Evolutionary conservation across 331 rosid species (phyloP), one percentile per base, ranked within the genome.

Genomic region (Acacia pycnantha): DNA sequence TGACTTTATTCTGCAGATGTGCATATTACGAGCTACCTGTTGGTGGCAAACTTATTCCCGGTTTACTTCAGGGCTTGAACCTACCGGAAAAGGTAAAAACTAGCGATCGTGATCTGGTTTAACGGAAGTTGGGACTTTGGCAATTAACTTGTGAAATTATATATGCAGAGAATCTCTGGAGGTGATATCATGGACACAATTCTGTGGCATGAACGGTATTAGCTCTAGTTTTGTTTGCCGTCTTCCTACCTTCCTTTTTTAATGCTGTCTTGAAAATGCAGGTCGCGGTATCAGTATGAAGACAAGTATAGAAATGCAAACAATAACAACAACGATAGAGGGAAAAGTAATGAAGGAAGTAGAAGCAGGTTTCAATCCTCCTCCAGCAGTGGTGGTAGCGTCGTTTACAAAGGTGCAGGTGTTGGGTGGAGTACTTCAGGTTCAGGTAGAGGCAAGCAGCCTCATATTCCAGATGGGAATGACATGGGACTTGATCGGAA

Each of bases 61-160:
- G 78, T 41, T 50, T 73, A 50, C 88, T 82, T 48, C 27, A 44
- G 4, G 87, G 82, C 8, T 75, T 85, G 5, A 12, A 24, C 0
- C 19, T 35, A 56, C 85, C 90, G 2, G 10, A 18, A 1, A 82
- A 80, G 88, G 87, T 88, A 74, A 21, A 69, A 41, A n/a, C 5
- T 12, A 40, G 74, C 19, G 11, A 7, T 0, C 19, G 29, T 18
- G 2, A n/a, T 24, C 21, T 70, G 4, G 8, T 70, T 13, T 46
- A 70, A 41, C 74, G n/a, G 15, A 10, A 22, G 74, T n/a, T 70
- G 18, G 16, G 14, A 21, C 50, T 21, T 68, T 4, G 22, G 74
- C 16, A 18, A n/a, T n/a, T 41, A 11, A 41, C 21, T 0, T 24
- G 4, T 37, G 48, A n/a, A 6, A 22, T 22, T 11, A 11, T 53